These are phyloP conservation scores for Eutrema japonicum DNA, from an alignment of 345 rosid genomes.

Conservation along the genomic window DNA sequence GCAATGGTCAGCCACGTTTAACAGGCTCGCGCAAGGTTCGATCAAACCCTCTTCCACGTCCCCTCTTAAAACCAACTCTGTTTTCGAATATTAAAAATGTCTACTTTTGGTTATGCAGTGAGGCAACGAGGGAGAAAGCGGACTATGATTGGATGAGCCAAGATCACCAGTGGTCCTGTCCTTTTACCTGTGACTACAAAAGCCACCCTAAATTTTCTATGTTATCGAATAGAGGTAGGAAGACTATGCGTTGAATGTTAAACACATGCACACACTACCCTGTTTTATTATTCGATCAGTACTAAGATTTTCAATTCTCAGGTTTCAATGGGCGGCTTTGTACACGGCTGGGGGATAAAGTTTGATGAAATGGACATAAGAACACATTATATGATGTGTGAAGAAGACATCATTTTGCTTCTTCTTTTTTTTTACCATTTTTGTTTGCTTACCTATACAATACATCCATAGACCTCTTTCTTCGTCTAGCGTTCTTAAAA, in stretches of 20 bases:
- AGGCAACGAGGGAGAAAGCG: slow-evolving; percentile 93
- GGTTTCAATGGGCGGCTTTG: not conserved
- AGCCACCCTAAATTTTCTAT: not conserved
- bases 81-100: slow-evolving; percentile 6
- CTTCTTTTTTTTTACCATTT: too few relatives aligned
- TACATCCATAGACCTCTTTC: too few relatives aligned
- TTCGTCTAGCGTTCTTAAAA: too few relatives aligned
- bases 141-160: slow-evolving; percentile 83
- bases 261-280: not conserved
- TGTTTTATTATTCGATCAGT: not conserved
- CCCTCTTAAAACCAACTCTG: not conserved
- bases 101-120: slow-evolving; percentile 51
- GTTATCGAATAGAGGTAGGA: not conserved
- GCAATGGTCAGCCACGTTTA: slow-evolving; percentile 93
- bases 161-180: slow-evolving; percentile 4
- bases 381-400: not conserved
- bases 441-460: too few relatives aligned
- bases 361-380: slow-evolving; percentile 4
- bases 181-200: slow-evolving; percentile 3
- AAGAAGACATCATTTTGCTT: too few relatives aligned
- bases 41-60: not conserved
- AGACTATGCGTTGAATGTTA: not conserved
- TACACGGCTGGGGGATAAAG: not conserved
- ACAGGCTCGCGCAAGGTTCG: slow-evolving; percentile 95
- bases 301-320: not conserved